Evolutionary conservation across 73 alveolate species (phyloP), one percentile per base, ranked within the genome.

Genomic region (Uronychia setigera): DNA sequence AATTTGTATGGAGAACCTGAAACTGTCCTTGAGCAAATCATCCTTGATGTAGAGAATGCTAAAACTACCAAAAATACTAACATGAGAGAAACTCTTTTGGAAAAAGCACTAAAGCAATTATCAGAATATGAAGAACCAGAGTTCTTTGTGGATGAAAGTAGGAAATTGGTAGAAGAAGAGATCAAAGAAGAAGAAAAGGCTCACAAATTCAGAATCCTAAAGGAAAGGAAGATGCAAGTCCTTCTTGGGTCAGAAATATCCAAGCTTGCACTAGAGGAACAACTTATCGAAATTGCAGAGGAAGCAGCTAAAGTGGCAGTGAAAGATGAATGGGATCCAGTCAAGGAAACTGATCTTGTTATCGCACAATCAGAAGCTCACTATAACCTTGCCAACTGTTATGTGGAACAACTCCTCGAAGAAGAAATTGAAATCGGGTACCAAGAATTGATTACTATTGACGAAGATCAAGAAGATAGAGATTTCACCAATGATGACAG

Each of bases 81-180:
- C 14, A 97, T 97, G 79, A 93, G 96, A 90, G 98, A 97, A 82
- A 97, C 97, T 60, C 89, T 93, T 13, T 88, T 95, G 27, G 96
- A 92, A 31, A 97, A 95, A 88, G 95, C 96, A n/a, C 94, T 95
- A 60, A 90, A 95, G 74, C 88, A 88, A n/a, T 28, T 92, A 58
- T 77, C 84, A 58, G 95, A 95, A 83, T 92, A 89, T 84, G 98
- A 87, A 31, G 97, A 96, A 86, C 96, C 96, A 34, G 98, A 93
- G 60, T 90, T 93, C 79, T 79, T 83, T 32, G 81, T 82, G 32
- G 97, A 94, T 80, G 85, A 91, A 31, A 89, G 87, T 26, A 85
- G 90, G 59, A 97, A 97, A 85, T 85, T 98, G 35, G 99, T 96
- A 13, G 99, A 97, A 60, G 99, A 97, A 81, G 99, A 98, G 90